Conservation (phyloP, 345 rosid genomes). For the Erysimum cheiranthoides region DNA sequence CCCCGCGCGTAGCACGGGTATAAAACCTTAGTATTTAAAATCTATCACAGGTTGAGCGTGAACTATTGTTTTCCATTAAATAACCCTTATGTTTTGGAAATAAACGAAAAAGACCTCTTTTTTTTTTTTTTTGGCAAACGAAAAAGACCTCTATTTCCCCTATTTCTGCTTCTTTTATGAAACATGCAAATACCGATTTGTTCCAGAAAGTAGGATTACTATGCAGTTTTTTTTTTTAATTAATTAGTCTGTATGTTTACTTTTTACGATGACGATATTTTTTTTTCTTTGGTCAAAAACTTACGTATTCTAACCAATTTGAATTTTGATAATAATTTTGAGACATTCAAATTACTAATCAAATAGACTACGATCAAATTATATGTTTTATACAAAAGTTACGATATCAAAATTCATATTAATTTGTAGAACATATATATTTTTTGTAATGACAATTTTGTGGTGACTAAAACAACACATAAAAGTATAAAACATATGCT, state of each 20-base stretch:
- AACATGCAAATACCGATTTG: no score
- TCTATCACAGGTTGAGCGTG: neutral
- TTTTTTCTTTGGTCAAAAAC: no score
- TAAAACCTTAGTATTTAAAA: neutral
- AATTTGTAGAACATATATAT: neutral
- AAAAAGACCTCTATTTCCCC: neutral
- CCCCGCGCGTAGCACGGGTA: no score
- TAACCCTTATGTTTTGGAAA: neutral
- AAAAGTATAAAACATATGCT: neutral
- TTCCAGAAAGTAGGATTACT: neutral
- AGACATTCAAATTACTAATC: neutral
- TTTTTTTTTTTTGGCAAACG: no score
- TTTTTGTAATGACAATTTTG: no score
- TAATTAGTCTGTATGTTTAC: no score
- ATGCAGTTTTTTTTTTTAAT: neutral
- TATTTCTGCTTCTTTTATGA: neutral
- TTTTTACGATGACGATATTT: no score
- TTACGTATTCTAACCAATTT: neutral
- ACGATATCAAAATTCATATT: neutral
- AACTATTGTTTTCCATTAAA: neutral
- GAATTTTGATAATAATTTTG: neutral
- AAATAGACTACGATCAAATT: neutral
- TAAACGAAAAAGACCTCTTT: neutral
- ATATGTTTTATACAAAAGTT: neutral
- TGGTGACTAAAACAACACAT: neutral